phyloP scores from a whole-genome alignment of 106 monocot genomes.

The Allium sativum region DNA sequence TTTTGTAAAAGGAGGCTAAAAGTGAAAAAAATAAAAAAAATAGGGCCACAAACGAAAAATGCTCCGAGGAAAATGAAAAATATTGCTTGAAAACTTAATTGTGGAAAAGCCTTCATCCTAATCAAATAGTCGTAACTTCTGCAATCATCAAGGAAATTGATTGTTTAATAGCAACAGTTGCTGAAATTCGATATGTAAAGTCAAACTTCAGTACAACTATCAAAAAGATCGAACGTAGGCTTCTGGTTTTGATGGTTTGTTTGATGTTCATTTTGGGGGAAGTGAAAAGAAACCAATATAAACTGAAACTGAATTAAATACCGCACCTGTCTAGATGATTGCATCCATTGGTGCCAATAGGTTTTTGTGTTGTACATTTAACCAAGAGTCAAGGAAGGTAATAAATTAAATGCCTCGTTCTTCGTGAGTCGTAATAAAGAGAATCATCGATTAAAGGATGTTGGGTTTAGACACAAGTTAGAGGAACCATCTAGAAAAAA shows the following conservation, averaged over 20 bases:
- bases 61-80: too few relatives aligned
- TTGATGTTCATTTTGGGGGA: slow-evolving; percentile 97
- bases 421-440: slow-evolving; percentile 68
- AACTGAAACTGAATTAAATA: slow-evolving; percentile 63
- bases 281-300: slow-evolving; percentile 41
- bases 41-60: too few relatives aligned
- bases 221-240: slow-evolving; percentile 36
- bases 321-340: slow-evolving; percentile 58
- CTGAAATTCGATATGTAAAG: slow-evolving; percentile 52
- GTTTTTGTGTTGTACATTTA: slow-evolving; percentile 62
- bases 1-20: too few relatives aligned
- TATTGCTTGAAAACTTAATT: too few relatives aligned
- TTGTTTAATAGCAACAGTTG: slow-evolving; percentile 78
- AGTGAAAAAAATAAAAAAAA: too few relatives aligned
- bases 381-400: slow-evolving; percentile 51
- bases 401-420: slow-evolving; percentile 43
- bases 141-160: slow-evolving; percentile 81
- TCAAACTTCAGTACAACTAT: slow-evolving; percentile 39
- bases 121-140: slow-evolving; percentile 61
- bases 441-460: slow-evolving; percentile 82
- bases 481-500: slow-evolving; percentile 44
- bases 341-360: slow-evolving; percentile 98
- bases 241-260: slow-evolving; percentile 91
- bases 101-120: slow-evolving; percentile 82
- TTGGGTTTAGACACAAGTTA: slow-evolving; percentile 51